Percentiles rank a stretch among this genome's conserved stretches.
Conservation (phyloP, 1,139 yeast species). For the Nakaseomyces delphensis region DNA sequence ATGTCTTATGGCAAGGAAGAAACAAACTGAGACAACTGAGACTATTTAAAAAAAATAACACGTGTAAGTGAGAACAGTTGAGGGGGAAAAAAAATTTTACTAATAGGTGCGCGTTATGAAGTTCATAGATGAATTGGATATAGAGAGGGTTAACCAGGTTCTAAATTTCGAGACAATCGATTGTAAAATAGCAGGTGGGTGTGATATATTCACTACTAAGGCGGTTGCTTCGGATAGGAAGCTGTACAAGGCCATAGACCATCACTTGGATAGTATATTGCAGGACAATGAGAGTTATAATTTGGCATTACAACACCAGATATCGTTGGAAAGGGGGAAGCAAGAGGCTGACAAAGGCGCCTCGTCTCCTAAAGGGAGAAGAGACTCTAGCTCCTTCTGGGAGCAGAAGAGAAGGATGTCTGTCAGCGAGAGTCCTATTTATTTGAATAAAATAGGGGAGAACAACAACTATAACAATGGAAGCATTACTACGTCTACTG, state of each 20-base stretch:
- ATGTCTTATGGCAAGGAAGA: too few species aligned
- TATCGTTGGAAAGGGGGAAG: conserved; percentile 2
- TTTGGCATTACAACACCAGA: conserved; percentile 25
- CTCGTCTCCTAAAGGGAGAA: conserved; percentile 6
- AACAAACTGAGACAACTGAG: too few species aligned
- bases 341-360: conserved; percentile 14
- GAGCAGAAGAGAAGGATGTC: conserved; percentile 33
- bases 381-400: conserved; percentile 28
- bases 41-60: too few species aligned
- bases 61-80: too few species aligned
- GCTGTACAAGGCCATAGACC: conserved; percentile 77
- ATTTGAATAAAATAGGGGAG: conserved; percentile 11
- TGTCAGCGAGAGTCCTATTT: conserved; percentile 21
- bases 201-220: conserved; percentile 90
- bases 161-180: conserved; percentile 83
- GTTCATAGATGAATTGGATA: conserved; percentile 88
- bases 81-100: neutral
- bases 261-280: conserved; percentile 59
- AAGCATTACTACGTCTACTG: conserved; percentile 4
- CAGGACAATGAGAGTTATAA: conserved; percentile 40
- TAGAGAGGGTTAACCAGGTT: conserved; percentile 80
- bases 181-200: conserved; percentile 81
- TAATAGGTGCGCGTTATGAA: conserved; percentile 23
- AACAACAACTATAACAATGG: conserved; percentile 4
- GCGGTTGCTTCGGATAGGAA: conserved; percentile 86